These are phyloP conservation scores for Trichoderma sp. DNA, from an alignment of 2,329 filamentous ascomycete genomes.

Conservation along the genomic window DNA sequence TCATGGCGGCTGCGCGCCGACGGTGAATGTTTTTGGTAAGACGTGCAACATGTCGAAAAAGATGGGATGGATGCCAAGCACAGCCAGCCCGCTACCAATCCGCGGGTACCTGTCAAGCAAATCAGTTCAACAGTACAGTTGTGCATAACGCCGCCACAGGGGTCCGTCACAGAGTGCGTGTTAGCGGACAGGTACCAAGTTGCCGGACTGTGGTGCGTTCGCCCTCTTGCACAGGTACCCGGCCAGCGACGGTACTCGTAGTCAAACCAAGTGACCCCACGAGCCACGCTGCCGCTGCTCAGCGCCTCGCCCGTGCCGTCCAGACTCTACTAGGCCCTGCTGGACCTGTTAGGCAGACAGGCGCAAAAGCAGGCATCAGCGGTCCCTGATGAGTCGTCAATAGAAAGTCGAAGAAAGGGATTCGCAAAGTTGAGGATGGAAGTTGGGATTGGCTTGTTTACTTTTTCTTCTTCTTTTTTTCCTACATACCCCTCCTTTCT, in stretches of 20 bases:
- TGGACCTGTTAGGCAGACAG: conserved; percentile 12
- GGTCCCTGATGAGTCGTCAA: not conserved
- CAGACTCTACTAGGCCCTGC: not conserved
- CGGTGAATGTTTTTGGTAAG: conserved; percentile 9
- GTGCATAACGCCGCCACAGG: not conserved
- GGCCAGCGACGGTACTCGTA: not conserved
- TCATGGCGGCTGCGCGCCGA: not conserved
- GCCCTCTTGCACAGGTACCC: not conserved
- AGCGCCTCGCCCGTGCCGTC: not conserved
- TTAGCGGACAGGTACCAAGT: not conserved
- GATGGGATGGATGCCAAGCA: not conserved
- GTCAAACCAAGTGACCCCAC: not conserved
- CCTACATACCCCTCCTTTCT: not conserved
- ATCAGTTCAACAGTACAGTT: not conserved
- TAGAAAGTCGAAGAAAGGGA: not conserved
- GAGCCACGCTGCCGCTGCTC: not conserved
- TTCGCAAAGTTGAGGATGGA: not conserved
- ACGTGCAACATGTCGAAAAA: not conserved
- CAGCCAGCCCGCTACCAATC: not conserved
- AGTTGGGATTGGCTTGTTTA: not conserved
- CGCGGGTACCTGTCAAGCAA: not conserved
- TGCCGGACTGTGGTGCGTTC: not conserved
- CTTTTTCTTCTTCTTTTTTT: not conserved
- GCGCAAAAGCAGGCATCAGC: conserved; percentile 18
- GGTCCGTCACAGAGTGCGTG: not conserved